A percentile compares a stretch with the other conserved stretches of the same genome.
Evolutionary conservation across 192 early-diverging fungal genomes (phyloP).

Genomic region (Coemansia umbellata): DNA sequence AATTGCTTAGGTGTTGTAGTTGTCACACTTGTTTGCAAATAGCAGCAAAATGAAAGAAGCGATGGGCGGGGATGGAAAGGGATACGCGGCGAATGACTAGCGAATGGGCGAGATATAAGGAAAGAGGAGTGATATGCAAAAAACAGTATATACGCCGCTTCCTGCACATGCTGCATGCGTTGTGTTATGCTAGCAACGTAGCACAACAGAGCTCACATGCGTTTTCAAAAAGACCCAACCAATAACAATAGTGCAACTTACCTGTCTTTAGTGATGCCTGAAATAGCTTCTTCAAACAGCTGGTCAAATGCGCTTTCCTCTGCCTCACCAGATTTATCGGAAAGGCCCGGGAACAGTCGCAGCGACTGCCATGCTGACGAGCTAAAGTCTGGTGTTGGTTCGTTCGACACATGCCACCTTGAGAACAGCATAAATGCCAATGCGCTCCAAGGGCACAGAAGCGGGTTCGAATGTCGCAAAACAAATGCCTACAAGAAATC

Average conservation of each 20-base stretch:
- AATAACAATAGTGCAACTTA: constrained; percentile 22
- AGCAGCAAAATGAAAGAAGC: too few species aligned
- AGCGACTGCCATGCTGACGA: constrained; percentile 33
- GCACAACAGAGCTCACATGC: too few species aligned
- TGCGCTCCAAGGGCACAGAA: constrained; percentile 39
- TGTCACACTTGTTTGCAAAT: too few species aligned
- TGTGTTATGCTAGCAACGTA: too few species aligned
- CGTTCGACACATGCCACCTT: constrained; percentile 36
- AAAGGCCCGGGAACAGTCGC: constrained; percentile 24
- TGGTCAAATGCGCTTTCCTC: constrained; percentile 1
- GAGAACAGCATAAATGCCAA: constrained; percentile 36
- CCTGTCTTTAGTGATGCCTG: constrained; percentile 39
- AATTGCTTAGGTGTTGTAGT: too few species aligned
- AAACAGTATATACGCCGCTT: too few species aligned
- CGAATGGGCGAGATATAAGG: too few species aligned
- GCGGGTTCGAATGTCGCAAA: constrained; percentile 37
- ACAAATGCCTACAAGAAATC: constrained; percentile 21
- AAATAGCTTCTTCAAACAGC: constrained; percentile 1
- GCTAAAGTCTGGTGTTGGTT: constrained; percentile 34
- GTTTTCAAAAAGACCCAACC: too few species aligned
- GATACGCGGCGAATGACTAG: too few species aligned
- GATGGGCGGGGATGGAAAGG: too few species aligned
- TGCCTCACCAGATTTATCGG: background rate
- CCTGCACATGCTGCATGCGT: too few species aligned
- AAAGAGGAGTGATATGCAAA: too few species aligned